Evolutionary conservation across 148 eudicot species (phyloP), one percentile per base, ranked within the genome.

Genomic region (Beta vulgaris): DNA sequence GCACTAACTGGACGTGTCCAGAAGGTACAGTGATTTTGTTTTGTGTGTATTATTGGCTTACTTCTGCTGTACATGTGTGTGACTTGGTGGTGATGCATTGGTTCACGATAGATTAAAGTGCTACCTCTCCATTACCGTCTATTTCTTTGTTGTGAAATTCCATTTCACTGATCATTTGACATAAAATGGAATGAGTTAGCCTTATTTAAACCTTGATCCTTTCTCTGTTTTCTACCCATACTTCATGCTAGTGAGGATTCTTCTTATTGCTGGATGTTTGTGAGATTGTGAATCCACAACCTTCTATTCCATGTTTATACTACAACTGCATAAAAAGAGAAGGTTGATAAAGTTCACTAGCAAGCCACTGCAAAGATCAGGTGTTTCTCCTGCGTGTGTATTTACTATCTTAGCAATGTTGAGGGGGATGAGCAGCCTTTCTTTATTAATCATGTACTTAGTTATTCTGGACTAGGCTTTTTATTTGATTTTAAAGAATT

Each of bases 1-100:
- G 99, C 99, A 43, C 88, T 95, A 71, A 89, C 97, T 69, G 99
- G 99, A 11, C 99, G 99, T 69, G 99, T 95, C 72, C 99, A 95
- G 77, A 95, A 95, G 99, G 99, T 88, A 44, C 39, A 42, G 25
- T 48, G 49, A 13, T 35, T 65, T 75, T 28, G 34, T 39, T 23
- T 21, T 39, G 51, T 36, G 14, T 63, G 69, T 51, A 36, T 14
- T 14, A 29, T 72, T 46, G 5, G 10, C 2, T 46, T 68, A 29
- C 48, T 53, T 32, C 21, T 23, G 12, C 23, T 32, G 59, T 60
- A 58, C 23, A 14, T 25, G 26, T 39, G 64, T 69, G 37, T 43
- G 40, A n/a, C 37, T 7, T 68, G 16, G 29, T 49, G 72, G 9
- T 25, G 29, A 7, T 55, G 8, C 74, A 46, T 44, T 46, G 53